Percentiles rank a stretch among this genome's conserved stretches.
These are phyloP conservation scores for Nemania diffusa DNA, from an alignment of 2,329 filamentous ascomycete species.

Conservation along the genomic window DNA sequence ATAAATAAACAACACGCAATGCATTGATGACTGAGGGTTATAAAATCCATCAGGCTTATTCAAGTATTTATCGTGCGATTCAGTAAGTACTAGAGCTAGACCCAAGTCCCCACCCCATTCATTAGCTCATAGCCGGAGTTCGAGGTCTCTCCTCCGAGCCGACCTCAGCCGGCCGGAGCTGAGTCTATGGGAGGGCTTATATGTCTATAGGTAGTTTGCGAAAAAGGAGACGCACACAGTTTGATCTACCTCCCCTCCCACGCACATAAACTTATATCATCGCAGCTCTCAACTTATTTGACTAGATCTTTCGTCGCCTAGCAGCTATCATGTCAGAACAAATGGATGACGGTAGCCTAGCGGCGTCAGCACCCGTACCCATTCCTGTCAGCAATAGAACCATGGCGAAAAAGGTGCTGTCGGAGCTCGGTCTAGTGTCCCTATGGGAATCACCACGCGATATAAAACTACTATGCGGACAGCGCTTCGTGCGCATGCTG, in stretches of 20 bases:
- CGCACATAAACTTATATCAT: background rate
- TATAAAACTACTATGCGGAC: slow-evolving; percentile 66
- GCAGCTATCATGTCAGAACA: slow-evolving; percentile 5
- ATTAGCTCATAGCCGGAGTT: background rate
- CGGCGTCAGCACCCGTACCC: background rate
- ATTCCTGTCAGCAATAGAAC: background rate
- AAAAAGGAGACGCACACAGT: background rate
- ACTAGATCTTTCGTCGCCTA: background rate
- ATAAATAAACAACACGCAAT: too few species aligned
- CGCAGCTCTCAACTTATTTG: too few species aligned
- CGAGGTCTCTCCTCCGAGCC: slow-evolving; percentile 1
- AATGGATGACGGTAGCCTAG: background rate
- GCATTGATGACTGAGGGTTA: too few species aligned
- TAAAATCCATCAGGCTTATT: background rate
- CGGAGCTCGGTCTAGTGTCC: slow-evolving; percentile 58
- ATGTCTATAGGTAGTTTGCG: background rate
- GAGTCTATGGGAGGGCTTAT: background rate
- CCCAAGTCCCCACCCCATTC: background rate
- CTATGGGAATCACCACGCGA: slow-evolving; percentile 57
- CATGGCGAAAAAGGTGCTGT: slow-evolving; percentile 12
- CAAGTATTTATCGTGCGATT: background rate
- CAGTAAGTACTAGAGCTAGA: background rate
- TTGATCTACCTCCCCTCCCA: background rate
- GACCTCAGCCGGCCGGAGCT: background rate
- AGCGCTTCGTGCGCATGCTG: slow-evolving; percentile 70